Evolutionary conservation across 129 eudicot genomes (phyloP).

Genomic region (Kitagawia praeruptora): DNA sequence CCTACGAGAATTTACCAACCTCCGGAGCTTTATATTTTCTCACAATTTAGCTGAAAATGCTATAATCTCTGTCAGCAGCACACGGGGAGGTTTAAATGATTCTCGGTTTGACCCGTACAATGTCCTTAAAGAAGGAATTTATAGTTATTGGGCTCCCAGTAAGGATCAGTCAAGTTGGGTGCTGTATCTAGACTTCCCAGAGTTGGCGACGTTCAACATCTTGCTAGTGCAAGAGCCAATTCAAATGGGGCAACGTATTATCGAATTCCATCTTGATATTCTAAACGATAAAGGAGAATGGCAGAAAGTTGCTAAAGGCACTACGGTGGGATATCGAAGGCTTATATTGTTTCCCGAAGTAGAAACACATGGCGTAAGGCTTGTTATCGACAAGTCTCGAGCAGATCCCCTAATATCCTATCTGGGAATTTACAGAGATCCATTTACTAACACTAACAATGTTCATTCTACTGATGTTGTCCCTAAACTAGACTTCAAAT

Average conservation of each 20-base stretch:
- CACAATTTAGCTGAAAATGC: slow-evolving; percentile 50
- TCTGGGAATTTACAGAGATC: slow-evolving; percentile 55
- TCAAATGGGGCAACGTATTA: slow-evolving; percentile 79
- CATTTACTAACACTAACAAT: slow-evolving; percentile 24
- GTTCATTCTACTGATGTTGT: slow-evolving; percentile 16
- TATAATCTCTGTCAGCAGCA: slow-evolving; percentile 51
- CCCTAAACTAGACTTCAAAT: slow-evolving; percentile 20
- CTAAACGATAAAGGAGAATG: slow-evolving; percentile 37
- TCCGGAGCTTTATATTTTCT: slow-evolving; percentile 47
- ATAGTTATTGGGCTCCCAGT: slow-evolving; percentile 69
- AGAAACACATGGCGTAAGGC: slow-evolving; percentile 32
- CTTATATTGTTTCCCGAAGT: slow-evolving; percentile 42
- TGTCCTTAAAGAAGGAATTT: slow-evolving; percentile 48
- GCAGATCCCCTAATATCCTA: slow-evolving; percentile 57
- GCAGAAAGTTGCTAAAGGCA: slow-evolving; percentile 35
- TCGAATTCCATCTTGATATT: slow-evolving; percentile 45
- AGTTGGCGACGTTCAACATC: slow-evolving; percentile 43
- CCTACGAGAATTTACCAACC: slow-evolving; percentile 54
- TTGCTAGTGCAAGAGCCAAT: slow-evolving; percentile 71
- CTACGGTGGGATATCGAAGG: slow-evolving; percentile 73
- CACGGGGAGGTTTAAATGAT: slow-evolving; percentile 33
- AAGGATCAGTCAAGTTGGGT: slow-evolving; percentile 35
- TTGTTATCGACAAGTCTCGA: slow-evolving; percentile 58
- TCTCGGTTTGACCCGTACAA: slow-evolving; percentile 32
- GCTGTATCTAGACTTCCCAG: slow-evolving; percentile 39